These are phyloP conservation scores for Eucalyptus erythrocorys DNA, from an alignment of 345 rosid genomes.

Conservation along the genomic window DNA sequence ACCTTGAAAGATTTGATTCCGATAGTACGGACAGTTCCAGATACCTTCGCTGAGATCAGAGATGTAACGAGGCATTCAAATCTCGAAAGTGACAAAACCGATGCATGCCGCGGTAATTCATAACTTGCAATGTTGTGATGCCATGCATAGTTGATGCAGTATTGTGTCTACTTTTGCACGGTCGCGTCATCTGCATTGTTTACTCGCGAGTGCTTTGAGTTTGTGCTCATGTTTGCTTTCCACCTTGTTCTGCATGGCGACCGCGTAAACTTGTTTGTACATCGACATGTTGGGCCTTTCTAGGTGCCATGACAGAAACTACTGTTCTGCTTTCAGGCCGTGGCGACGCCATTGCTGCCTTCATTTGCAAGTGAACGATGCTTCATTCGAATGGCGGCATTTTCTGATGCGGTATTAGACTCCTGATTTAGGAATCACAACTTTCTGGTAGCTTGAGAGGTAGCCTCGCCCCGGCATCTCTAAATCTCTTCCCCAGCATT, in stretches of 20 bases:
- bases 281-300: background rate
- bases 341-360: background rate
- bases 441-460: background rate
- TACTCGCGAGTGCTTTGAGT: background rate
- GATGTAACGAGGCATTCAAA: background rate
- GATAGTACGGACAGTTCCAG: background rate
- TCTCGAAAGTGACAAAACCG: background rate
- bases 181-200: background rate
- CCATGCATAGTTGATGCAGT: background rate
- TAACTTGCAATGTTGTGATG: background rate
- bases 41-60: background rate
- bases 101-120: background rate
- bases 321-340: background rate
- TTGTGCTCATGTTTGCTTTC: background rate
- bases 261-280: background rate
- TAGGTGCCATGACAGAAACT: background rate
- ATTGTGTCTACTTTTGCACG: background rate
- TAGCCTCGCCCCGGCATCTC: background rate
- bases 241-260: background rate
- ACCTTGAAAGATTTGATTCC: background rate
- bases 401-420: background rate
- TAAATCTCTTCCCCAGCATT: background rate
- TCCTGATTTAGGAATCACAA: background rate
- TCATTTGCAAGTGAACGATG: background rate
- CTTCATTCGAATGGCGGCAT: background rate